phyloP scores from a whole-genome alignment of 1,139 yeast species.

The Lodderomyces oxycetoniae region DNA sequence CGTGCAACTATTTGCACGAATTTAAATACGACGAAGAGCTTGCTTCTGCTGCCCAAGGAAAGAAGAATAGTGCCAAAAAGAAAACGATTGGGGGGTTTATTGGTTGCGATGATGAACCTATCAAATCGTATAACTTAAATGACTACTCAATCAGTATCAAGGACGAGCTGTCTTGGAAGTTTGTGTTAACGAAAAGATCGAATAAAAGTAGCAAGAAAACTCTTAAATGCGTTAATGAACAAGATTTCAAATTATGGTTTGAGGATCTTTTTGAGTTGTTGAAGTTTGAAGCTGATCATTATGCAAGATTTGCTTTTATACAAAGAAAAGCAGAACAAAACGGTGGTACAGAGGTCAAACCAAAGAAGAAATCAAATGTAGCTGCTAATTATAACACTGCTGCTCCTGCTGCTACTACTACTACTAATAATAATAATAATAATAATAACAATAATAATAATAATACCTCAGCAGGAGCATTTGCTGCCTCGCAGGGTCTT shows the following conservation, averaged over 20 bases:
- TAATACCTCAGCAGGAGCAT: not conserved
- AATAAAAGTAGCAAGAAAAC: slow-evolving; percentile 31
- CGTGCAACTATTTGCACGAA: slow-evolving; percentile 45
- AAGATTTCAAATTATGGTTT: slow-evolving; percentile 35
- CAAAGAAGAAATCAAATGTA: slow-evolving; percentile 1
- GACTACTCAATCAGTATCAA: slow-evolving; percentile 32
- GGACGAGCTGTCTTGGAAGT: slow-evolving; percentile 33
- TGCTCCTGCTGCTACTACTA: not conserved
- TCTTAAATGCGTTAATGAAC: slow-evolving; percentile 32
- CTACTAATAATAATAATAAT: not conserved
- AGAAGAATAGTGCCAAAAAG: slow-evolving; percentile 13
- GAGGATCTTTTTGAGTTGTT: slow-evolving; percentile 38
- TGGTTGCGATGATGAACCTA: slow-evolving; percentile 39
- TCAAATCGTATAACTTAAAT: slow-evolving; percentile 42
- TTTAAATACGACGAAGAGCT: slow-evolving; percentile 32
- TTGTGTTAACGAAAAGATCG: slow-evolving; percentile 28
- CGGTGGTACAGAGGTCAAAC: not conserved
- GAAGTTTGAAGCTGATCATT: slow-evolving; percentile 33
- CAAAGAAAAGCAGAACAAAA: slow-evolving; percentile 10
- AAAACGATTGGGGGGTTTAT: slow-evolving; percentile 41
- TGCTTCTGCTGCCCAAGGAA: slow-evolving; percentile 2
- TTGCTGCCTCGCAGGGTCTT: slow-evolving; percentile 2
- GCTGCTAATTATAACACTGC: not conserved
- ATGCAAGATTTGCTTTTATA: slow-evolving; percentile 32
- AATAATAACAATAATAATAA: too few relatives aligned